Evolutionary conservation across 176 grass and related monocot genomes (phyloP).

Genomic region (Oryza rufipogon): DNA sequence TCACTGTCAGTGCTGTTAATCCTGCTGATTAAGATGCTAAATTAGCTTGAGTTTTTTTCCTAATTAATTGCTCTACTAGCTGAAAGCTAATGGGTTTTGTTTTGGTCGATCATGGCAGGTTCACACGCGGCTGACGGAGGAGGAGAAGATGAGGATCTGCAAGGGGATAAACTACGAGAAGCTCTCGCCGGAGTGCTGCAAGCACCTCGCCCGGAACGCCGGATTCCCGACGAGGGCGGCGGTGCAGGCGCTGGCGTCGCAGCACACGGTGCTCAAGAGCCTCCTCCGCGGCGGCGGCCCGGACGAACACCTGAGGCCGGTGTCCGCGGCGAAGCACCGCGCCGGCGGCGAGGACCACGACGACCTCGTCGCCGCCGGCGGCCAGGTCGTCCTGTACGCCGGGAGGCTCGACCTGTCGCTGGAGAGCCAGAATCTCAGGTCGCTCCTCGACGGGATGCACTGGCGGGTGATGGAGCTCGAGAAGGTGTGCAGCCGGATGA

Average conservation of each 20-base stretch:
- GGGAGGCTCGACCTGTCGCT: conserved; percentile 66
- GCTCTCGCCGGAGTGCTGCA: conserved; percentile 87
- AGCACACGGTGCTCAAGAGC: conserved; percentile 80
- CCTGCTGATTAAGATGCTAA: not conserved
- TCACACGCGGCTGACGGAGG: conserved; percentile 63
- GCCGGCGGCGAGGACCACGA: not conserved
- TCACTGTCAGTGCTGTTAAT: not conserved
- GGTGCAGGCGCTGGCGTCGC: conserved; percentile 84
- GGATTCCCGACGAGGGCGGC: conserved; percentile 80
- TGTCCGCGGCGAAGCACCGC: conserved; percentile 6
- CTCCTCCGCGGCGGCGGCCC: conserved; percentile 53
- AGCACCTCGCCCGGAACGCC: conserved; percentile 72
- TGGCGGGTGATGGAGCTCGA: conserved; percentile 92
- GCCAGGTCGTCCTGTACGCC: conserved; percentile 78
- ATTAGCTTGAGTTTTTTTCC: not conserved
- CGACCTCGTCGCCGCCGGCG: conserved; percentile 17
- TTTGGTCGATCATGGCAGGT: conserved; percentile 50
- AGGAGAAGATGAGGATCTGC: conserved; percentile 95
- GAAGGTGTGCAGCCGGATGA: conserved; percentile 82
- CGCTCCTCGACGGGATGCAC: conserved; percentile 83
- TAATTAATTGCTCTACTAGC: not conserved
- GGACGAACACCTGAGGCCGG: conserved; percentile 40
- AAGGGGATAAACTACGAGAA: conserved; percentile 85
- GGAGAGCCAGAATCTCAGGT: conserved; percentile 86
- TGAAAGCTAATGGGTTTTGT: not conserved